Conservation (phyloP, 495 filamentous ascomycete species). For the Tuber aestivum region DNA sequence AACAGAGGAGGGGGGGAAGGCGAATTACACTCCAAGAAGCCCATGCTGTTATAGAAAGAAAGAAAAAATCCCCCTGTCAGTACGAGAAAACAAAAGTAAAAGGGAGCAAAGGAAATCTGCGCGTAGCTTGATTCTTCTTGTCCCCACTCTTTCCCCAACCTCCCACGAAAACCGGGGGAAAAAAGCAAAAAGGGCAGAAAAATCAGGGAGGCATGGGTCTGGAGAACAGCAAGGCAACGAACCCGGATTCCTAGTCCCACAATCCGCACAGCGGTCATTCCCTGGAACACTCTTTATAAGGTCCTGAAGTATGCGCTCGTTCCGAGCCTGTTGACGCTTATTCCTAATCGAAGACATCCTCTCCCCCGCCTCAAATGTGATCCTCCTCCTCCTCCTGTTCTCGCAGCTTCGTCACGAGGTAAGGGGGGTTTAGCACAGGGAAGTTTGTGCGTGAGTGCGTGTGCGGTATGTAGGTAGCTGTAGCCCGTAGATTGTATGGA, state of each 20-base stretch:
- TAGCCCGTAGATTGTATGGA: constrained; percentile 5
- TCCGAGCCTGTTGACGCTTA: constrained; percentile 95
- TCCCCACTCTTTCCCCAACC: constrained; percentile 6
- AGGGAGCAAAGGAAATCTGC: not conserved
- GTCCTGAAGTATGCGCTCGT: constrained; percentile 86
- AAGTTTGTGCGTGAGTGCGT: constrained; percentile 13
- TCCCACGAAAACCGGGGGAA: not conserved
- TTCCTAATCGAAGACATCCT: constrained; percentile 50
- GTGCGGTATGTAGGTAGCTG: constrained; percentile 15
- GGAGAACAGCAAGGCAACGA: constrained; percentile 42
- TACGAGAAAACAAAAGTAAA: not conserved
- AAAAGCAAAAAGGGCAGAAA: constrained; percentile 9
- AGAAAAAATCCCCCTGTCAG: constrained; percentile 35
- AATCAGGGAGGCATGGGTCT: constrained; percentile 11
- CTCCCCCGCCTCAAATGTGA: constrained; percentile 13
- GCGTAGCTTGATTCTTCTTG: not conserved
- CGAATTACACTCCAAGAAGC: constrained; percentile 92
- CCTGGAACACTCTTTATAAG: constrained; percentile 80
- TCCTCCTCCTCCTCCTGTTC: not conserved
- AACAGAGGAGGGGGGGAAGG: not conserved
- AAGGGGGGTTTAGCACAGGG: not conserved
- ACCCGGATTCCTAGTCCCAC: constrained; percentile 88
- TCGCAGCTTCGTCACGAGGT: constrained; percentile 12
- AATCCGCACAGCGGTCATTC: constrained; percentile 94
- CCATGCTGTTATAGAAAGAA: constrained; percentile 62